A percentile compares a stretch with the other conserved stretches of the same genome.
phyloP scores from a whole-genome alignment of 1,284 basidiomycete species.

The Boletus holoroseus region DNA sequence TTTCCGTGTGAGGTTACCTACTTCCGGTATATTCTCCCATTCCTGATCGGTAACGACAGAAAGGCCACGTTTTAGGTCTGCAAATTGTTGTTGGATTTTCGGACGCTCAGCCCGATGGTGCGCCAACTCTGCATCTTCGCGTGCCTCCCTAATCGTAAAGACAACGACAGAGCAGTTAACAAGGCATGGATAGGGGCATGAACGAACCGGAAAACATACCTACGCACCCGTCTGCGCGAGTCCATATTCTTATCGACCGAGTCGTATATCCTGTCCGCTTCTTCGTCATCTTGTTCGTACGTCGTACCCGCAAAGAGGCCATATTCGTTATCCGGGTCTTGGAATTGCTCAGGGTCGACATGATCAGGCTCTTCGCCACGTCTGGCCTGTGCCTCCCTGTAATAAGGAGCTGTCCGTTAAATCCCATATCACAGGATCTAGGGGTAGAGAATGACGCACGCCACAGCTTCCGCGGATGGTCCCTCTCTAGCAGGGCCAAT shows the following conservation, averaged over 20 bases:
- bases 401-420: neutral
- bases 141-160: conserved; percentile 55
- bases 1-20: conserved; percentile 91
- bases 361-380: conserved; percentile 86
- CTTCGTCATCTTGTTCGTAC: conserved; percentile 97
- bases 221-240: conserved; percentile 69
- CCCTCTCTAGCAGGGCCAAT: conserved; percentile 97
- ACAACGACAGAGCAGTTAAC: conserved; percentile 24
- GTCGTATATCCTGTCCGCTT: conserved; percentile 95
- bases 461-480: conserved; percentile 82
- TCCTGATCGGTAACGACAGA: conserved; percentile 83
- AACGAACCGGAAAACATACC: conserved; percentile 57
- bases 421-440: too few species aligned
- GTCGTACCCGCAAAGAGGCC: conserved; percentile 94
- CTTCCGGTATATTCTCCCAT: conserved; percentile 95
- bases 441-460: conserved; percentile 44
- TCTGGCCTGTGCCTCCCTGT: conserved; percentile 65
- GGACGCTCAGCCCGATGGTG: conserved; percentile 76
- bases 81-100: conserved; percentile 90
- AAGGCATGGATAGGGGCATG: conserved; percentile 15
- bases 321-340: conserved; percentile 96
- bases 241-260: conserved; percentile 89
- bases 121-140: conserved; percentile 67
- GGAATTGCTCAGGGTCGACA: conserved; percentile 82
- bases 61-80: conserved; percentile 89